Conservation (phyloP, 768 basidiomycete genomes). For the Aureoboletus auriporus region DNA sequence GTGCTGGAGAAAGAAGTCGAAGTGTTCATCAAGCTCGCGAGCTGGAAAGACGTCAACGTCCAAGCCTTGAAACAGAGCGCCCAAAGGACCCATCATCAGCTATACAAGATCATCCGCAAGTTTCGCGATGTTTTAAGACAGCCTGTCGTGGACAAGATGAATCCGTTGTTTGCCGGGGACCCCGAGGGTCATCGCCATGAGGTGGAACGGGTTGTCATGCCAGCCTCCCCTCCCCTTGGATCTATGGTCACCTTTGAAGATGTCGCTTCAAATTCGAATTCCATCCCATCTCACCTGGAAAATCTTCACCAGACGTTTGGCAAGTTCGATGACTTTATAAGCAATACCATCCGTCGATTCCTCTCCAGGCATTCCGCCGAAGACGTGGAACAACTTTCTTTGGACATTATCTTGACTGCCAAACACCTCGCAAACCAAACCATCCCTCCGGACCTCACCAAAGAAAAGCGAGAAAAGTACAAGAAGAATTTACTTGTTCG, state of each 20-base stretch:
- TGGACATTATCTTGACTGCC: slow-evolving; percentile 60
- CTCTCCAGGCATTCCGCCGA: slow-evolving; percentile 38
- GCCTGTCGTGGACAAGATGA: slow-evolving; percentile 48
- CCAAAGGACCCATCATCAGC: slow-evolving; percentile 81
- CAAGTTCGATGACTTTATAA: slow-evolving; percentile 46
- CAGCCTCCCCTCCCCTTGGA: neutral
- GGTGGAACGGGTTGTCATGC: slow-evolving; percentile 11
- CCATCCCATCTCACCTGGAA: slow-evolving; percentile 36
- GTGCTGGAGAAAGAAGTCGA: slow-evolving; percentile 76
- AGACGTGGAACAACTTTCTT: slow-evolving; percentile 51
- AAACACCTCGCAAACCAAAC: slow-evolving; percentile 49
- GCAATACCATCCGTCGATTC: slow-evolving; percentile 38
- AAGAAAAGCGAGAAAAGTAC: slow-evolving; percentile 55
- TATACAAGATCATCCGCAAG: slow-evolving; percentile 88
- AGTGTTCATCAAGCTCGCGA: slow-evolving; percentile 89
- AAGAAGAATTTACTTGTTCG: slow-evolving; percentile 71
- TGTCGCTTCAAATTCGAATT: neutral
- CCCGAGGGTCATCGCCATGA: slow-evolving; percentile 27
- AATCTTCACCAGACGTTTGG: slow-evolving; percentile 48
- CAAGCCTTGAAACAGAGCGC: slow-evolving; percentile 91
- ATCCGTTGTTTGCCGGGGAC: slow-evolving; percentile 33
- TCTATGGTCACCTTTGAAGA: slow-evolving; percentile 1
- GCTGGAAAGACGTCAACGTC: slow-evolving; percentile 97
- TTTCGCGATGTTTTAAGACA: slow-evolving; percentile 87
- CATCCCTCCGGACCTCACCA: slow-evolving; percentile 38